Percentiles rank a stretch among this genome's conserved stretches.
These are phyloP conservation scores for Cyamopsis tetragonoloba DNA, from an alignment of 306 rosid genomes.

Conservation along the genomic window DNA sequence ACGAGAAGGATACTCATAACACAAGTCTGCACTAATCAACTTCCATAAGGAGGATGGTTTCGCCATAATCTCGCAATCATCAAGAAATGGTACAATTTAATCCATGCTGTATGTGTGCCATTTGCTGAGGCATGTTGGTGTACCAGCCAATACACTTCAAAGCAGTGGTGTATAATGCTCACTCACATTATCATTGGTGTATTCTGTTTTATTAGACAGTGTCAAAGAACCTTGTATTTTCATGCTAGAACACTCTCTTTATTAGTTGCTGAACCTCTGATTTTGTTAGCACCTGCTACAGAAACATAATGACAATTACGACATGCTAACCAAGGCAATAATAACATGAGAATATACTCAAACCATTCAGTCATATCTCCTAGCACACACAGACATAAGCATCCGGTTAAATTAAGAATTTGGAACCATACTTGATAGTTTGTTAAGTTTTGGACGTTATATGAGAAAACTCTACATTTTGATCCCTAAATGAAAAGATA, in stretches of 20 bases:
- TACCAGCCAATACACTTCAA: neutral
- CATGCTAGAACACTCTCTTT: conserved; percentile 34
- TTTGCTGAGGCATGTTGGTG: neutral
- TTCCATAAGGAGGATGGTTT: neutral
- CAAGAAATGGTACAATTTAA: neutral
- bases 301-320: conserved; percentile 16
- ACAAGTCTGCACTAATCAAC: neutral
- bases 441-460: no score
- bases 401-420: no score
- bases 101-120: conserved; percentile 1
- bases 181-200: neutral
- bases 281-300: conserved; percentile 31
- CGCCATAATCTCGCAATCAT: neutral
- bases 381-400: no score
- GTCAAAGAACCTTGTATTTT: conserved; percentile 8
- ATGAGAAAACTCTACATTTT: no score
- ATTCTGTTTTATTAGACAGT: neutral
- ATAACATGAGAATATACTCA: conserved; percentile 6
- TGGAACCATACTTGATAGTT: no score
- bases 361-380: no score
- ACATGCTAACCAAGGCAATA: neutral
- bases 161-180: neutral
- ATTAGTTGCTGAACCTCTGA: conserved; percentile 32
- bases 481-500: no score
- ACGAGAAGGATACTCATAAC: neutral